Evolutionary conservation across 192 early-diverging fungal genomes (phyloP), one percentile per base, ranked within the genome.

Genomic region (Blastocladiella britannica): DNA sequence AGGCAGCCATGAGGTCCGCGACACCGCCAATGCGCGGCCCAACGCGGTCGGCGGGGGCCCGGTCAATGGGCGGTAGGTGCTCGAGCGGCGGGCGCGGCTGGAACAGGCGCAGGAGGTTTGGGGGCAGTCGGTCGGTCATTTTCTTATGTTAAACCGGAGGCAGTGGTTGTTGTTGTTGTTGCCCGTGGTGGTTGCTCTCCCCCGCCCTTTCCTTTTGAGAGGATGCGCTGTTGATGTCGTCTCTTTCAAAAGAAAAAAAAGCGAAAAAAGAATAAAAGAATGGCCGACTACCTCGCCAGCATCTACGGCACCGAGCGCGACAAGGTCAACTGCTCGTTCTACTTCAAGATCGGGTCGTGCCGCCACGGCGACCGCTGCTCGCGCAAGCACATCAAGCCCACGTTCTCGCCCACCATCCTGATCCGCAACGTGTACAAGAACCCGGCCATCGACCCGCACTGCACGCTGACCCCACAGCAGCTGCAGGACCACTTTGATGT

Each of bases 261-360:
- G 24, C 52, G 30, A 20, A 58, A 25, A 28, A n/a, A n/a, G n/a
- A n/a, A n/a, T n/a, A n/a, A n/a, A n/a, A n/a, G n/a, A n/a, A 87
- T 87, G 85, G 85, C 85, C 25, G 82, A 85, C 58, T 83, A 87
- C 68, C 70, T 87, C 52, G 85, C 85, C 4, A 80, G 77, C 37
- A 97, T 97, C 57, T 97, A 93, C 67, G 93, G 93, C 37, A 97
- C 93, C 22, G 93, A 97, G 63, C 91, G 92, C 68, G 93, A 94
- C 87, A 89, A 89, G 58, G 91, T 97, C 59, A 91, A 97, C 65
- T 97, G 94, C 72, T 89, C 87, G 51, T 97, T 95, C 64, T 97
- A 97, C 80, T 91, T 91, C 79, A 96, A 98, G 76, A 98, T 96
- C 54, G 95, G 95, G 27, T 92, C 95, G 29, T 98, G 95, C 65